Base-by-base conservation (phyloP, 148 eudicot species). In the Persicaria tinctoria region DNA sequence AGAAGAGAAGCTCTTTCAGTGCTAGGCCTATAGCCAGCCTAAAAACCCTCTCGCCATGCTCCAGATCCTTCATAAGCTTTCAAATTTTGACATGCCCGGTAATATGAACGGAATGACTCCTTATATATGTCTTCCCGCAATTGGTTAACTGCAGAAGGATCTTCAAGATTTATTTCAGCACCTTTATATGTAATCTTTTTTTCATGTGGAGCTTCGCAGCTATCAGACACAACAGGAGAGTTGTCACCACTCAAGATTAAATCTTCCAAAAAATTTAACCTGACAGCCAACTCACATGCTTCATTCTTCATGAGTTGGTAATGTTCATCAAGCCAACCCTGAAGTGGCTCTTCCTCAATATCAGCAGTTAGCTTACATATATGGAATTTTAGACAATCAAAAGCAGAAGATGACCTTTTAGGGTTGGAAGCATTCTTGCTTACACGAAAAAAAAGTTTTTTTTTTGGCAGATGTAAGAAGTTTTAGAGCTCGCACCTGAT, bases 301-400 rank as follows among this genome's bases (percentile, higher is more conserved):
- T 95, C 99, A 50, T 89, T 89, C 78, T 87, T 95, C 83, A 95
- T 74, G 68, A 95, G 88, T 32, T 80, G 90, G 81, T 83, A 90
- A 83, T 92, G 99, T 78, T 95, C 96, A 78, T 92, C 99, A 79
- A 95, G 96, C 99, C 99, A 95, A 74, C 99, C 99, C 77, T 95
- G 99, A 77, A 95, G 55, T 60, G 99, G 99, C 82, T 95, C 97
- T 84, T 95, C 99, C 84, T 95, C 99, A 70, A 95, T 86, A 75
- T 92, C 93, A 85, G 86, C 93, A 71, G 90, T 87, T 75, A 95
- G 83, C 82, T 92, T 95, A 59, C 90, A 90, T 59, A 92, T 88
- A 77, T 83, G 85, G 78, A 89, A 87, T 80, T 86, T 92, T 48
- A 95, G 77, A 84, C 86, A 85, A 76, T 96, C 97, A 62, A 86